phyloP scores from a whole-genome alignment of 2,329 filamentous ascomycete species.

The Penicillium sp. region DNA sequence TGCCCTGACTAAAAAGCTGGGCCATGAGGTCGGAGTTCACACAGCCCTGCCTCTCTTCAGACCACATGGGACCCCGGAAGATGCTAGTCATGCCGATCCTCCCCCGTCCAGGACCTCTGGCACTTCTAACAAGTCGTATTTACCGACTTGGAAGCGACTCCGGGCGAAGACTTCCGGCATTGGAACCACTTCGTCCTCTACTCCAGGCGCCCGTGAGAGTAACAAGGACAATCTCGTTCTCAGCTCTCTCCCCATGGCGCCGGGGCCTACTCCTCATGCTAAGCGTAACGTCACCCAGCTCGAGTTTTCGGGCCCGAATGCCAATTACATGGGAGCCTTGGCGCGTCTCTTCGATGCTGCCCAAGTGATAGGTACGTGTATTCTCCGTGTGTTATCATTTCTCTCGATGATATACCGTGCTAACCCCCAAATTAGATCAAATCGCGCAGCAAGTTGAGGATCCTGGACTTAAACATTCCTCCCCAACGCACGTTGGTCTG shows the following conservation, averaged over 20 bases:
- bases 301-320: conserved; percentile 75
- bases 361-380: conserved; percentile 72
- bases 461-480: conserved; percentile 82
- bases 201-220: conserved; percentile 40
- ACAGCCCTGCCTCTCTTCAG: conserved; percentile 69
- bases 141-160: conserved; percentile 84
- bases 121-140: conserved; percentile 67
- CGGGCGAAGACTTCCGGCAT: conserved; percentile 80
- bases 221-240: conserved; percentile 61
- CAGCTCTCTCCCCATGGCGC: conserved; percentile 72
- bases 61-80: conserved; percentile 50
- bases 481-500: conserved; percentile 89
- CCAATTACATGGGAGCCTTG: conserved; percentile 84
- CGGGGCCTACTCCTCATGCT: conserved; percentile 54
- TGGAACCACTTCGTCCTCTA: conserved; percentile 39
- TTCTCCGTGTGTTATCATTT: background rate
- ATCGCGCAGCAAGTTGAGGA: conserved; percentile 95
- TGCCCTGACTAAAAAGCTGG: conserved; percentile 72
- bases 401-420: background rate
- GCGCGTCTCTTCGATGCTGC: conserved; percentile 88
- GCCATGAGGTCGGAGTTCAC: conserved; percentile 85
- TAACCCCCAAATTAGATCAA: conserved; percentile 59
- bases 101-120: conserved; percentile 50
- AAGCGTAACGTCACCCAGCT: conserved; percentile 66
- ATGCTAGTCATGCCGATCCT: conserved; percentile 34